Base-by-base conservation (phyloP, 768 basidiomycete species). In the Mycena belliarum region DNA sequence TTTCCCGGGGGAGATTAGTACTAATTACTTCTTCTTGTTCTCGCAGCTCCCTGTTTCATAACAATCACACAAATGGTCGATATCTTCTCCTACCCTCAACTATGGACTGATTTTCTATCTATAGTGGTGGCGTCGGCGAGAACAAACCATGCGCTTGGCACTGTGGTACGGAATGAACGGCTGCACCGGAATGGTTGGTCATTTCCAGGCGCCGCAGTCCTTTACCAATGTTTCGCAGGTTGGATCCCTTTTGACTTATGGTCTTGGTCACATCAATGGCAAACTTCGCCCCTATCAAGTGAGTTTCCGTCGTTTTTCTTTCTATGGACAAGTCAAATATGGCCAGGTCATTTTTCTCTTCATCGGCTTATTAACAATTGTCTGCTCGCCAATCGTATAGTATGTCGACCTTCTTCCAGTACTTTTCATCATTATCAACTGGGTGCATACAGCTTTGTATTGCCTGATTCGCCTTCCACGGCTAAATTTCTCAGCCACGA, bases 51-150 rank as follows among this genome's bases (percentile, higher is more conserved):
- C 6, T 75, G 74, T 47, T 81, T 81, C 67, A 77, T 82, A 50
- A 75, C 78, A 2, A 74, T 81, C 49, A 81, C 78, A 23, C 75
- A 77, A 52, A 78, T 77, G 76, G 70, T 66, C 4, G 20, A 3
- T 33, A 18, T 16, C 16, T 42, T 44, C 8, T n/a, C 28, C 12
- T 48, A 15, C 12, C 11, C 33, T 35, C 12, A 35, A 8, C 16
- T 15, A 8, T n/a, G 12, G 14, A 35, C 29, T 32, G 29, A 32
- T 6, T 11, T 14, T 42, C 18, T 6, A 15, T 24, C 52, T 14
- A 21, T 42, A 70, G 69, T 81, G 79, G 79, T 80, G 79, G 79
- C 72, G 78, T 15, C 67, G 78, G n/a, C 72, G 78, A 14, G 79
- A 80, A 59, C 77, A 79, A 62, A 76, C 78, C 0, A 64, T 75